Base-by-base conservation (phyloP, 164 flowering plant genomes). In the Brasenia schreberi region DNA sequence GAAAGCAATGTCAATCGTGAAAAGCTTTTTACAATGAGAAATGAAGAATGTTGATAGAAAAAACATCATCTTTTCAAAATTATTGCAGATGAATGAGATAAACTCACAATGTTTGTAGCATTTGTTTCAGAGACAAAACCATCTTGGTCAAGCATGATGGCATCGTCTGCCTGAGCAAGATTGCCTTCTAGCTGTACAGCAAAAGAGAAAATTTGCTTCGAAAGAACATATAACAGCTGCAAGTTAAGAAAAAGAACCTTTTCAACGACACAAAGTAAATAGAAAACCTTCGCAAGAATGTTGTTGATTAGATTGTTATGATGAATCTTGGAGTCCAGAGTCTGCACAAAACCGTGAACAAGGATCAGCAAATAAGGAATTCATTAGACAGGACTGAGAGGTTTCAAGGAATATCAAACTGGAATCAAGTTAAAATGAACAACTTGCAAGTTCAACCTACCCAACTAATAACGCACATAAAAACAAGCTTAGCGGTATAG, bases 121-220 rank as follows among this genome's bases (percentile, higher is more conserved):
- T 92, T 92, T 73, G 99, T 92, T 84, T 94, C 99, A 19, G 99
- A 88, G n/a, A 91, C 97, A 79, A 77, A 94, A 53, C 99, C 99
- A 83, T 94, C 97, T 72, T 89, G 81, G 79, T 94, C 99, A 64
- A 91, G 96, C 96, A 89, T 92, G 77, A 89, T 89, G 23, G 96
- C 96, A 85, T 94, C 96, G 75, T 76, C 96, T 66, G 96, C 96
- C 59, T 77, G 75, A 33, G 90, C 93, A 69, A 88, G 81, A 69
- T 94, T 91, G 42, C 97, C 96, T 78, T 91, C 96, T 42, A 91
- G 74, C 97, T 94, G 85, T 79, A 83, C 63, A 60, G 63, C 27
- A 60, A 60, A 60, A 60, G 7, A 17, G 63, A 7, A n/a, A 60
- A 60, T 6, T 19, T 7, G 6, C 7, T 7, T 7, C 19, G 6